Conservation (phyloP, 345 rosid genomes). For the Pelargonium nanum region DNA sequence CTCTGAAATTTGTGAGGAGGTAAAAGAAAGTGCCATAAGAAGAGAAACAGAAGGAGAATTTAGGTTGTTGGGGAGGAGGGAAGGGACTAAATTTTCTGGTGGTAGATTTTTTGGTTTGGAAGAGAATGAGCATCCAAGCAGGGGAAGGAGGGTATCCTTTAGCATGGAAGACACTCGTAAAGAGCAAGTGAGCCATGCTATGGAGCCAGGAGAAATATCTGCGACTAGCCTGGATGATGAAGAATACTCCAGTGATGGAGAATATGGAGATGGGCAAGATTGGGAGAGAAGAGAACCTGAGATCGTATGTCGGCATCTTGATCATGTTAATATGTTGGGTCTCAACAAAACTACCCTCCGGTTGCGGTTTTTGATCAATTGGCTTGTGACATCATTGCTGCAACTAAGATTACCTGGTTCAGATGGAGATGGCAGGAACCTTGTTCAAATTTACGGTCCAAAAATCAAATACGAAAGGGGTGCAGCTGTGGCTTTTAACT, state of each 20-base stretch:
- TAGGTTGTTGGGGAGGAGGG: slow-evolving; percentile 82
- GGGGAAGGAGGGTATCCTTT: slow-evolving; percentile 87
- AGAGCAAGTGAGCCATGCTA: slow-evolving; percentile 30
- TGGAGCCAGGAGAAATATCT: slow-evolving; percentile 60
- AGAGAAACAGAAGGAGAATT: slow-evolving; percentile 99
- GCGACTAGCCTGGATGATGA: slow-evolving; percentile 58
- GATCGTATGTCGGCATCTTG: slow-evolving; percentile 65
- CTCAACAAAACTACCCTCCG: slow-evolving; percentile 85
- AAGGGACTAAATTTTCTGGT: slow-evolving; percentile 54
- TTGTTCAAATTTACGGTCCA: slow-evolving; percentile 92
- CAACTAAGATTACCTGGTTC: slow-evolving; percentile 62
- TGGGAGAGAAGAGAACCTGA: slow-evolving; percentile 89
- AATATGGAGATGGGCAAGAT: slow-evolving; percentile 57
- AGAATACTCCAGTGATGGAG: slow-evolving; percentile 63
- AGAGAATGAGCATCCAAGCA: slow-evolving; percentile 64
- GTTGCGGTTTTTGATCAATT: slow-evolving; percentile 74
- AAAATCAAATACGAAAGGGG: slow-evolving; percentile 96
- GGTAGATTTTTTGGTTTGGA: slow-evolving; percentile 69
- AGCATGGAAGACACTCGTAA: slow-evolving; percentile 57
- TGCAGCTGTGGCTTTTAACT: slow-evolving; percentile 86
- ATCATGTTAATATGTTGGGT: slow-evolving; percentile 89
- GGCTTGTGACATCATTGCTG: slow-evolving; percentile 94
- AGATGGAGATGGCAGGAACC: slow-evolving; percentile 45
- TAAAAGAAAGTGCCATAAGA: slow-evolving; percentile 92
- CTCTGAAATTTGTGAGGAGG: slow-evolving; percentile 38